Percentiles rank a stretch among this genome's conserved stretches.
phyloP scores from a whole-genome alignment of 2,329 filamentous ascomycete genomes.

The Fusarium anguioides region DNA sequence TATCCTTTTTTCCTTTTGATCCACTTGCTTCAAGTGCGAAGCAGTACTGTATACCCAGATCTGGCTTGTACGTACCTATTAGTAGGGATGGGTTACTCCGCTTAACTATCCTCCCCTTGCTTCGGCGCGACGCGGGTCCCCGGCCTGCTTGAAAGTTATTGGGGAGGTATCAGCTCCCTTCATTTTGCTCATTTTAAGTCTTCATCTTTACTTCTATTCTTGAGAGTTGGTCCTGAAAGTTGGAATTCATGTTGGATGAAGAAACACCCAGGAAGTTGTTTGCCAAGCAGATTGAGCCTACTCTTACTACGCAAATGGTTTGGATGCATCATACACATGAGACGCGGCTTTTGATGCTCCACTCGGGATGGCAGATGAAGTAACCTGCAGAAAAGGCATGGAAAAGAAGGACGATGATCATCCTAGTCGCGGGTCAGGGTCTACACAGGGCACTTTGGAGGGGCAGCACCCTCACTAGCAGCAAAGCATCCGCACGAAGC shows the following conservation, averaged over 20 bases:
- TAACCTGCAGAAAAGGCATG: conserved; percentile 31
- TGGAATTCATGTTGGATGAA: neutral
- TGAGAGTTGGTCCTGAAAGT: neutral
- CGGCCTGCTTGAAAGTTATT: conserved; percentile 6
- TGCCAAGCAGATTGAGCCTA: neutral
- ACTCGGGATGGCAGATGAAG: conserved; percentile 20
- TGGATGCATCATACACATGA: conserved; percentile 31
- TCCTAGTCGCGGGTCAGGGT: conserved; percentile 26
- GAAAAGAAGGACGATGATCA: conserved; percentile 36
- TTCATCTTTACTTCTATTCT: neutral
- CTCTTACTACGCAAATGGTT: conserved; percentile 22
- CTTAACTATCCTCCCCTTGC: conserved; percentile 40
- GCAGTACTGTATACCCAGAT: conserved; percentile 3
- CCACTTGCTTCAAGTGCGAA: conserved; percentile 3
- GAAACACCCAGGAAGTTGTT: neutral
- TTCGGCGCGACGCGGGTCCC: conserved; percentile 35
- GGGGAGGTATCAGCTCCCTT: conserved; percentile 1
- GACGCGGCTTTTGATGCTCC: conserved; percentile 18
- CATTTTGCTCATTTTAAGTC: neutral
- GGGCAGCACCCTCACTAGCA: conserved; percentile 15
- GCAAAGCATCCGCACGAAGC: conserved; percentile 16
- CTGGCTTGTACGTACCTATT: conserved; percentile 20
- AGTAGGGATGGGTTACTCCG: conserved; percentile 37
- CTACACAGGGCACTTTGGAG: conserved; percentile 23
- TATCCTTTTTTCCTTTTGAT: neutral